A percentile compares a stretch with the other conserved stretches of the same genome.
These are phyloP conservation scores for Hypoxylon sp. DNA, from an alignment of 2,329 filamentous ascomycete genomes.

Conservation along the genomic window DNA sequence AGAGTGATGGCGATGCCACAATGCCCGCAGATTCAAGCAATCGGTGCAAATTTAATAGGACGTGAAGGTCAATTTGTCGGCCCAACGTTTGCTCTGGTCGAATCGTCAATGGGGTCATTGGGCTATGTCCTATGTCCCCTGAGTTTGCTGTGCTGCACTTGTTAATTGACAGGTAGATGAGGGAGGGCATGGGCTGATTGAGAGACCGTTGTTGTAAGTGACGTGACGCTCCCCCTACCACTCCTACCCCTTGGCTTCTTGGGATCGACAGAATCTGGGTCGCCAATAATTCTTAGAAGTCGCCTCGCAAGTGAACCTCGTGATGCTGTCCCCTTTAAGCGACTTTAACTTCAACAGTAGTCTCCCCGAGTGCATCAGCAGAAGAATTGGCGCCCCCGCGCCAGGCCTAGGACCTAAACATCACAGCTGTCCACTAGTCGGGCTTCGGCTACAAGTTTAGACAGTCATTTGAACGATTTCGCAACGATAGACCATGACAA, in stretches of 20 bases:
- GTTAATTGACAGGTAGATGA: slow-evolving; percentile 21
- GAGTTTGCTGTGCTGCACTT: slow-evolving; percentile 16
- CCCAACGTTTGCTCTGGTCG: slow-evolving; percentile 29
- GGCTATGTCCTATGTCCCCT: slow-evolving; percentile 18
- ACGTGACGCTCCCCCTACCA: slow-evolving; percentile 10
- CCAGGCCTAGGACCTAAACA: slow-evolving; percentile 14
- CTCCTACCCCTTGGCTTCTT: slow-evolving; percentile 6
- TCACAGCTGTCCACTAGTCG: slow-evolving; percentile 20
- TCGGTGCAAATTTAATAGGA: slow-evolving; percentile 23
- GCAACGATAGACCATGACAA: slow-evolving; percentile 39
- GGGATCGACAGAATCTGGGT: slow-evolving; percentile 29
- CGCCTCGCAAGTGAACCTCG: slow-evolving; percentile 36
- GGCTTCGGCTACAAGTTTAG: slow-evolving; percentile 24
- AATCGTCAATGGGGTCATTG: slow-evolving; percentile 36
- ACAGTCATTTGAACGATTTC: slow-evolving; percentile 42
- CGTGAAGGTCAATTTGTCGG: slow-evolving; percentile 32
- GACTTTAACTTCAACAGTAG: slow-evolving; percentile 34
- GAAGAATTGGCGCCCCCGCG: slow-evolving; percentile 35
- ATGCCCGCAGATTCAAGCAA: slow-evolving; percentile 29
- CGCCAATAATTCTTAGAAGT: slow-evolving; percentile 33
- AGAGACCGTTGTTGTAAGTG: slow-evolving; percentile 17
- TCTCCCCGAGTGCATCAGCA: slow-evolving; percentile 19
- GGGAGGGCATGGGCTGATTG: slow-evolving; percentile 36
- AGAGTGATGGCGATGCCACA: slow-evolving; percentile 34
- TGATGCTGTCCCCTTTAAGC: slow-evolving; percentile 37